phyloP scores from a whole-genome alignment of 208 protist genomes.

The Wallacemonas rigidus region DNA sequence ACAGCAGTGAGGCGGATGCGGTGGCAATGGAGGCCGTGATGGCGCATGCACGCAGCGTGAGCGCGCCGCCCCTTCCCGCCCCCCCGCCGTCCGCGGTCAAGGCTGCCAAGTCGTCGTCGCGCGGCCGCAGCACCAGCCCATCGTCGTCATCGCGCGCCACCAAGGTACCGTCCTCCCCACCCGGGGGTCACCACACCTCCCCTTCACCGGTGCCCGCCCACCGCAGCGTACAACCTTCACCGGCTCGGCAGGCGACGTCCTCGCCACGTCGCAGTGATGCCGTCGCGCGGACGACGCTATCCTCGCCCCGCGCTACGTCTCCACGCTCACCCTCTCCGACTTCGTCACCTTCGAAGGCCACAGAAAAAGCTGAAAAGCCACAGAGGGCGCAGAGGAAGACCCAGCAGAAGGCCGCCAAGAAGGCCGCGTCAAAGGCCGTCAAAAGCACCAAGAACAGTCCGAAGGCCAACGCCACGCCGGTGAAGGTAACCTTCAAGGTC shows the following conservation, averaged over 20 bases:
- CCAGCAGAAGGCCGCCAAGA: background rate
- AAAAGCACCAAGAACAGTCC: slow-evolving; percentile 2
- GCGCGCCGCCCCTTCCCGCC: slow-evolving; percentile 19
- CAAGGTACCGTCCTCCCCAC: background rate
- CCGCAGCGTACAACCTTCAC: background rate
- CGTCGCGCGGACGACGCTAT: slow-evolving; percentile 4
- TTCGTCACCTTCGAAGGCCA: background rate
- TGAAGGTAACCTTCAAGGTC: slow-evolving; percentile 20
- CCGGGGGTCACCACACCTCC: background rate
- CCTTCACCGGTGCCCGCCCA: slow-evolving; percentile 4
- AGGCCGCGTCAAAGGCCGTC: background rate
- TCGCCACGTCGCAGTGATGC: slow-evolving; percentile 8
- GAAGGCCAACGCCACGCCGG: slow-evolving; percentile 8
- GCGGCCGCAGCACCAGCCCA: slow-evolving; percentile 6
- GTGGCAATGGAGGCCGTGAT: slow-evolving; percentile 6
- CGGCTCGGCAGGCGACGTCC: background rate
- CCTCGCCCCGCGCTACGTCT: background rate
- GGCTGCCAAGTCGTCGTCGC: background rate
- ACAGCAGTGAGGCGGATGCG: background rate
- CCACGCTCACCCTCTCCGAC: background rate
- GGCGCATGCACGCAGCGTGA: slow-evolving; percentile 9
- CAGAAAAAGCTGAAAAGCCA: background rate
- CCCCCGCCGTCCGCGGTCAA: slow-evolving; percentile 29
- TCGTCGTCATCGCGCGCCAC: background rate
- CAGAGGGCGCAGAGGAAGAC: background rate